Evolutionary conservation across 169 alveolate genomes (phyloP), one percentile per base, ranked within the genome.

Genomic region (Babesia sp.): DNA sequence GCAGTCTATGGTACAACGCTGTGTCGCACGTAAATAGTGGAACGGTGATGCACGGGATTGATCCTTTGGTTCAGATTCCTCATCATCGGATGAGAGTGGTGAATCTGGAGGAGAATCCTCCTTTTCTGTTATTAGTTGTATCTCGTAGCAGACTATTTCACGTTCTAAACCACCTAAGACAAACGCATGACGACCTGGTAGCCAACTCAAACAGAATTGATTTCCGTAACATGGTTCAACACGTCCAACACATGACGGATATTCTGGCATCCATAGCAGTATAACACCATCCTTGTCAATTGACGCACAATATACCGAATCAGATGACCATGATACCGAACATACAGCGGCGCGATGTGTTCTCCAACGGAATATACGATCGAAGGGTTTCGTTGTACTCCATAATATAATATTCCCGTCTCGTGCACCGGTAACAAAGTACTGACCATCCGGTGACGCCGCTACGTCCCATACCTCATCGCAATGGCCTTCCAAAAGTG

Each of bases 401-500:
- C 92, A 90, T 1, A 86, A 77, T 34, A 87, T 61, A 29, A 90
- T 75, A 44, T 84, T 69, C 29, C 74, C 82, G 70, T 90, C 93
- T 60, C 76, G 86, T 31, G 92, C 79, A 9, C 88, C 83, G 2
- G 92, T 83, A n/a, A 90, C 92, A 34, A 90, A 50, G 54, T 82
- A 90, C 39, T 51, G 50, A 20, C 87, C 93, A 76, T 85, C 63
- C 4, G 77, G 74, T 4, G 93, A 87, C 5, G 87, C 72, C 36
- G 74, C 59, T 14, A 90, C 69, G 71, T 84, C 91, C 93, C 93
- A 90, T 33, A 90, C 83, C 80, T 90, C 93, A 48, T 90, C 93
- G 9, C 42, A 61, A 66, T 90, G 93, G 24, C 83, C 86, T 39
- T 83, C 90, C 54, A 90, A 71, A 8, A 82, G 41, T 20, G 85